phyloP scores from a whole-genome alignment of 345 rosid genomes.

The Garcia nutans region DNA sequence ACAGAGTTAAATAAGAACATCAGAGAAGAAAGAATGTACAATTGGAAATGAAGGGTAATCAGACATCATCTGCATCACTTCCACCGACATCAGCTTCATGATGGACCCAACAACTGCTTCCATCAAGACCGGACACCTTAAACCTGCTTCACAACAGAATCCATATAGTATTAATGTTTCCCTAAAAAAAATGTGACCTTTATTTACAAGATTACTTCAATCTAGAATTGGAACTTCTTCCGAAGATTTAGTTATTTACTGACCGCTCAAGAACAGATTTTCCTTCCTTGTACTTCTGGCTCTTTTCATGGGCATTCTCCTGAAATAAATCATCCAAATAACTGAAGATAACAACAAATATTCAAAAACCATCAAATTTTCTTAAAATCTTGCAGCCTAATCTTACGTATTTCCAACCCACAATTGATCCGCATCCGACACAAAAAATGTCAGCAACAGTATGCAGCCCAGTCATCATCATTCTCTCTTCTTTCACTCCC shows the following conservation, averaged over 20 bases:
- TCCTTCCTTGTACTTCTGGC: conserved; percentile 98
- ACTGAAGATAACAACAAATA: conserved; percentile 22
- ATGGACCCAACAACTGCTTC: conserved; percentile 71
- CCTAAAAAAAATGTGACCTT: background rate
- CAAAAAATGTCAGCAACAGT: conserved; percentile 93
- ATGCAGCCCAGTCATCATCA: conserved; percentile 87
- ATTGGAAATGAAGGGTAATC: conserved; percentile 30
- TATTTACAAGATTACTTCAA: conserved; percentile 11
- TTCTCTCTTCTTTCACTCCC: conserved; percentile 77
- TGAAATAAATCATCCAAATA: conserved; percentile 43
- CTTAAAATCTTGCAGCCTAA: background rate
- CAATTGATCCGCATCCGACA: conserved; percentile 92
- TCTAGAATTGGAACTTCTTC: conserved; percentile 9
- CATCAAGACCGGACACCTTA: conserved; percentile 88
- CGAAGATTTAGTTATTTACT: conserved; percentile 33
- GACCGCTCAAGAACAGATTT: conserved; percentile 93
- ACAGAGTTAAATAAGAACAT: conserved; percentile 22
- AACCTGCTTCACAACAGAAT: conserved; percentile 57
- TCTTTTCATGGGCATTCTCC: conserved; percentile 86
- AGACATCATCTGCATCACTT: conserved; percentile 91
- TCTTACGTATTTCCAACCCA: conserved; percentile 98
- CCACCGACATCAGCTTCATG: conserved; percentile 74
- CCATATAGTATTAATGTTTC: background rate
- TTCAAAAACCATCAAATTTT: conserved; percentile 11
- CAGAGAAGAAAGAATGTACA: conserved; percentile 47